Evolutionary conservation across 2,329 filamentous ascomycete species (phyloP), one percentile per base, ranked within the genome.

Genomic region (Trichoderma atrobrunneum): DNA sequence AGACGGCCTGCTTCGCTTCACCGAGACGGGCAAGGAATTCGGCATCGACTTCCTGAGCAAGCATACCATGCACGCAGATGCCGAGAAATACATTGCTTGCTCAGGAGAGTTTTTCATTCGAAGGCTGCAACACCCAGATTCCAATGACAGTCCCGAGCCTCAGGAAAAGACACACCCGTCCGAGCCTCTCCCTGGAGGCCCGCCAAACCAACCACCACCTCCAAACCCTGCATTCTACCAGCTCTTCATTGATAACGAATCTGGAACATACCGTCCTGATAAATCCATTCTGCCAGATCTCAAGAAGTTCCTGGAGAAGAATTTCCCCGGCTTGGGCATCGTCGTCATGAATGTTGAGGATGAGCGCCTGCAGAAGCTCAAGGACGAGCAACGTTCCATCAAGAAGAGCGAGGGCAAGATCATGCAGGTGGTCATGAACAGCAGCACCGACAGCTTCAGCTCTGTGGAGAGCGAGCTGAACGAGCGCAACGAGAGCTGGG

Each of bases 21-120:
- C 95, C 1, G 95, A 98, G 81, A 98, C 95, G 0, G 95, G 95
- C 34, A 96, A 96, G 77, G 95, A 98, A 78, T 98, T 98, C 73
- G 94, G 95, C 67, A 94, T 98, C 77, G 95, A 98, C 82, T 85
- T 98, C 80, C 83, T 98, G 77, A 94, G 91, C 81, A 98, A 98
- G 80, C 95, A 98, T 81, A 97, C 94, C 54, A 97, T 98, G 94
- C 95, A 98, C 83, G 95, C 93, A 75, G 91, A 98, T 80, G 95
- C 97, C 1, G 92, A 91, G 43, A 92, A 93, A 2, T 97, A 97
- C 80, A 93, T 98, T 74, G 95, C 95, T 26, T 98, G 91, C 79
- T 94, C 93, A 1, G 95, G 95, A 56, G 95, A 98, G 79, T 98
- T 98, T 81, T 96, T 98, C 80, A 87, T 98, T 74, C 89, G 94